Evolutionary conservation across 1,284 basidiomycete species (phyloP), one percentile per base, ranked within the genome.

Genomic region (Apiotrichum siamense): DNA sequence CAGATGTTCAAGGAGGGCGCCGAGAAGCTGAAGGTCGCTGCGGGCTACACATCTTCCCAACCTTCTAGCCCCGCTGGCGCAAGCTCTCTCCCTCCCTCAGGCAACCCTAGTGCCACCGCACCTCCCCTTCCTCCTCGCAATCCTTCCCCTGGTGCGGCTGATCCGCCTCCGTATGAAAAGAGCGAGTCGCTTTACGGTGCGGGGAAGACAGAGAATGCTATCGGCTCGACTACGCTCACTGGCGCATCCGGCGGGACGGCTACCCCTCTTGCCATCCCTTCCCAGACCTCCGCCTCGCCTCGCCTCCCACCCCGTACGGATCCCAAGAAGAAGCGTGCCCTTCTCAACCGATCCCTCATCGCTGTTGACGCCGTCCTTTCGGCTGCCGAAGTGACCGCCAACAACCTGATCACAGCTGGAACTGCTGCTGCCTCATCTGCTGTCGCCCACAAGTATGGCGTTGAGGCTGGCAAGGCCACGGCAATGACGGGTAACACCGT

Each of bases 281-380:
- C 33, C 10, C 33, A 21, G 36, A 31, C 17, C 27, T 27, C 35
- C 44, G 21, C 33, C 44, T 21, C 33, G 26, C 37, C 21, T 6
- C 25, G 25, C n/a, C n/a, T 7, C 21, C 37, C 32, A 24, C 43
- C 47, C 25, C 23, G 47, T 36, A 4, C 23, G 24, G 47, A 50
- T 17, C 47, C 52, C 2, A 25, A 32, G 20, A 67, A 62, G 37
- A 72, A 73, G 58, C 53, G 67, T 27, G 62, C 61, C 3, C 65
- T 74, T 36, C 57, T 74, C 49, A 78, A 80, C 44, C 78, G 81
- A 26, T 61, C 85, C 12, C 63, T 84, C 24, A 78, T 86, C 24
- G 85, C 84, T 7, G 83, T 83, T 17, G 84, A 87, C 60, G 79
- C 88, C 37, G 80, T 90, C 38, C 74, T 87, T 10, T 82, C 84